Conservation (phyloP, 148 eudicot genomes). For the Limonium bicolor region DNA sequence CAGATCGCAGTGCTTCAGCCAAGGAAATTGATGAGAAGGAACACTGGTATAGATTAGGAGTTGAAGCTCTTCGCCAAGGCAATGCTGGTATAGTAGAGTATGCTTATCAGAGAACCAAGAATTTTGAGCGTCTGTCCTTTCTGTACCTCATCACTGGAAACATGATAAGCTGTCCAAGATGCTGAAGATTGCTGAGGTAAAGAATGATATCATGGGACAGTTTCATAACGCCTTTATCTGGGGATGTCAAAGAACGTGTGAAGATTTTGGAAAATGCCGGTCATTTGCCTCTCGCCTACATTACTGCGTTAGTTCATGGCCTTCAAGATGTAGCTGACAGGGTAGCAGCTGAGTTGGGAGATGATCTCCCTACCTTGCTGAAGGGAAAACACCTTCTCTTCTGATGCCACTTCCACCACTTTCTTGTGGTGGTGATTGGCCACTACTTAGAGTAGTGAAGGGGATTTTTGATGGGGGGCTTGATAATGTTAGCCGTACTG, state of each 20-base stretch:
- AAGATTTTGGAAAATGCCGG: slow-evolving; percentile 49
- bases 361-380: slow-evolving; percentile 42
- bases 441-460: slow-evolving; percentile 45
- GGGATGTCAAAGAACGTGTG: slow-evolving; percentile 55
- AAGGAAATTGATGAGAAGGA: slow-evolving; percentile 69
- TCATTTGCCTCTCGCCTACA: slow-evolving; percentile 58
- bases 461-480: slow-evolving; percentile 53
- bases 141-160: slow-evolving; percentile 56
- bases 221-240: slow-evolving; percentile 62
- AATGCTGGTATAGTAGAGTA: slow-evolving; percentile 60
- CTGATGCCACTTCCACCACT: slow-evolving; percentile 50
- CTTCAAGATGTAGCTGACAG: slow-evolving; percentile 37
- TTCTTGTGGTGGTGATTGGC: slow-evolving; percentile 56
- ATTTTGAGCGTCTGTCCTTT: slow-evolving; percentile 58
- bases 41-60: slow-evolving; percentile 58
- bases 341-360: slow-evolving; percentile 43
- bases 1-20: slow-evolving; percentile 63
- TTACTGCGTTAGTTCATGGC: slow-evolving; percentile 56
- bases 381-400: slow-evolving; percentile 38
- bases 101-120: slow-evolving; percentile 64
- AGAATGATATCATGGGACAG: slow-evolving; percentile 68
- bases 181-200: slow-evolving; percentile 62
- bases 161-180: slow-evolving; percentile 44
- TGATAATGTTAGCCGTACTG: slow-evolving; percentile 25
- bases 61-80: slow-evolving; percentile 78